Evolutionary conservation across 2,329 filamentous ascomycete species (phyloP).

Genomic region (Helicocarpus griseus): DNA sequence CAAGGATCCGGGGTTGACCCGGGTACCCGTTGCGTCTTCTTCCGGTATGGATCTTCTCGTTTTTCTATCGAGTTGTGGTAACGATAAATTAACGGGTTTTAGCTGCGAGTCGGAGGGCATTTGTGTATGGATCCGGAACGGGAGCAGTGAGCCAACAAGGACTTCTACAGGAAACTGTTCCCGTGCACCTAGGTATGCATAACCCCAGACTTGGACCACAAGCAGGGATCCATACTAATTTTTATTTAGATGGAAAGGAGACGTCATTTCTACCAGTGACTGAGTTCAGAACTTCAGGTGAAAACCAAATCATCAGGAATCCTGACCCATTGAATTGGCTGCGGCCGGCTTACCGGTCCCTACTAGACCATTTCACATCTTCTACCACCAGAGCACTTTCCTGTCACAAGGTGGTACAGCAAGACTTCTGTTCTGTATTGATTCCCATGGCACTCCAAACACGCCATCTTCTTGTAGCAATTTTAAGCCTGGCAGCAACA

Average conservation of each 20-base stretch:
- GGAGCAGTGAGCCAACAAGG: background rate
- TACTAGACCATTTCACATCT: slow-evolving; percentile 25
- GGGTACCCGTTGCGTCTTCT: slow-evolving; percentile 7
- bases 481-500: slow-evolving; percentile 15
- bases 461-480: slow-evolving; percentile 12
- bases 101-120: background rate
- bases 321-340: slow-evolving; percentile 6
- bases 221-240: background rate
- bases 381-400: slow-evolving; percentile 25
- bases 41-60: slow-evolving; percentile 3
- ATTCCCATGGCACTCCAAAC: slow-evolving; percentile 16
- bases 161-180: background rate
- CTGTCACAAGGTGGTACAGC: slow-evolving; percentile 15
- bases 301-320: background rate
- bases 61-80: background rate
- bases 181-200: background rate
- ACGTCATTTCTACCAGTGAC: background rate
- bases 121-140: slow-evolving; percentile 4
- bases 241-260: background rate
- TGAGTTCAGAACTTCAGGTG: background rate
- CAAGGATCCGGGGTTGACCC: slow-evolving; percentile 9
- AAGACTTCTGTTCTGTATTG: slow-evolving; percentile 13
- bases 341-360: slow-evolving; percentile 5
- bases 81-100: background rate
- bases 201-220: background rate